Percentiles rank a stretch among this genome's conserved stretches.
Conservation (phyloP, 495 filamentous ascomycete genomes). For the Aspergillus wentii region DNA sequence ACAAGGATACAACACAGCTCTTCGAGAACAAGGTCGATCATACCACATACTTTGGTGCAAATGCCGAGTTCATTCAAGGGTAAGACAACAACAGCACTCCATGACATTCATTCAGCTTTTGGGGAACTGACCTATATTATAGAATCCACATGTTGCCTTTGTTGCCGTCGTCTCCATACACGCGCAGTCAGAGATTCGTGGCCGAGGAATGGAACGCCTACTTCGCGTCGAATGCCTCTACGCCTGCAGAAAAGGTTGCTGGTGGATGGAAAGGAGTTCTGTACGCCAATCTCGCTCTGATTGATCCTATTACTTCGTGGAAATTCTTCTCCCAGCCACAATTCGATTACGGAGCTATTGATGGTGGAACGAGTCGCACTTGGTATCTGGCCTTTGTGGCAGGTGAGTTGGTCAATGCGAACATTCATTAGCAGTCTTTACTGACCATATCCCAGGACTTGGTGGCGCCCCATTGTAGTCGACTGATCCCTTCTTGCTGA, state of each 20-base stretch:
- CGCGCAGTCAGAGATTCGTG: slow-evolving; percentile 66
- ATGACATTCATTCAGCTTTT: too few relatives aligned
- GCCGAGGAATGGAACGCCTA: slow-evolving; percentile 79
- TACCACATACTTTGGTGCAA: slow-evolving; percentile 84
- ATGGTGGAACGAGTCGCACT: slow-evolving; percentile 79
- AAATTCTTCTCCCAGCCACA: slow-evolving; percentile 62
- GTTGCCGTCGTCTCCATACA: slow-evolving; percentile 63
- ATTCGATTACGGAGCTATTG: slow-evolving; percentile 71
- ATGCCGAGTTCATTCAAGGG: slow-evolving; percentile 81
- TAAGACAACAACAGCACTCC: too few relatives aligned
- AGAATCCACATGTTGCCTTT: slow-evolving; percentile 95
- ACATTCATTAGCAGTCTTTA: background rate
- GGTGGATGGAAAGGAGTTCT: slow-evolving; percentile 87
- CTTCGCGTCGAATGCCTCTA: slow-evolving; percentile 48
- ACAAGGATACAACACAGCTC: slow-evolving; percentile 43
- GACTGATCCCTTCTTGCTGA: too few relatives aligned
- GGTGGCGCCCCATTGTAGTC: slow-evolving; percentile 14
- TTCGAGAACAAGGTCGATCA: slow-evolving; percentile 98
- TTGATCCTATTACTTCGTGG: slow-evolving; percentile 67
- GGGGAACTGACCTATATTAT: slow-evolving; percentile 7
- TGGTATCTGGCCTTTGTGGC: slow-evolving; percentile 88
- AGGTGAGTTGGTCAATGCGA: slow-evolving; percentile 30
- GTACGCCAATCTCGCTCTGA: slow-evolving; percentile 73
- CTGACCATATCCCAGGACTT: slow-evolving; percentile 6
- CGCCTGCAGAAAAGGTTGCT: slow-evolving; percentile 51